These are phyloP conservation scores for Noccaea caerulescens DNA, from an alignment of 345 rosid species.

Conservation along the genomic window DNA sequence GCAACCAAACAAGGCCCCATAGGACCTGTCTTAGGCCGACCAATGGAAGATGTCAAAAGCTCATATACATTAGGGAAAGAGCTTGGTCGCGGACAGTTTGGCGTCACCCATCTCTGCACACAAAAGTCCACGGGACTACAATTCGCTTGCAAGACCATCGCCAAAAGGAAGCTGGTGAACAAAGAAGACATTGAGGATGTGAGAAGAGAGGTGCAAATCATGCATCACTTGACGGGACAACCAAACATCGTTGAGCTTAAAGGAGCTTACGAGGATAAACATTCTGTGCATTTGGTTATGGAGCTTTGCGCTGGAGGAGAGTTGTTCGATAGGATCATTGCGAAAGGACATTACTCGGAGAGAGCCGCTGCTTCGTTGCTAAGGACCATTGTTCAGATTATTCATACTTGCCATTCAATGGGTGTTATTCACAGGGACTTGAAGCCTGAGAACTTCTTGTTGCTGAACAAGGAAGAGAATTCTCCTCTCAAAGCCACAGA, in stretches of 20 bases:
- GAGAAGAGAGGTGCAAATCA: conserved; percentile 88
- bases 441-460: conserved; percentile 90
- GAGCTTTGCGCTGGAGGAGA: conserved; percentile 96
- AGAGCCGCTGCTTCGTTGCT: conserved; percentile 89
- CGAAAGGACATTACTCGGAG: conserved; percentile 92
- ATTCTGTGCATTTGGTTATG: conserved; percentile 94
- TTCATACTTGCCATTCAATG: conserved; percentile 93
- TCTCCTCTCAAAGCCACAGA: conserved; percentile 94
- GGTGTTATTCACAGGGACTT: conserved; percentile 95
- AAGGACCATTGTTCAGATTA: conserved; percentile 81
- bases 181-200: conserved; percentile 96
- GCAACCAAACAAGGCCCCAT: conserved; percentile 51
- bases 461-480: conserved; percentile 75
- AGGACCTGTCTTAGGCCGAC: conserved; percentile 85
- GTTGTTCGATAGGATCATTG: conserved; percentile 84
- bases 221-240: conserved; percentile 91
- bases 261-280: conserved; percentile 93
- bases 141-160: conserved; percentile 91
- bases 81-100: conserved; percentile 90
- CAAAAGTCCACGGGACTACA: conserved; percentile 70
- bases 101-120: conserved; percentile 84
- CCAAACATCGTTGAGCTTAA: conserved; percentile 90
- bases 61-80: conserved; percentile 76
- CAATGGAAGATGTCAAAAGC: conserved; percentile 86
- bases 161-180: conserved; percentile 79